phyloP scores from a whole-genome alignment of 2,329 filamentous ascomycete genomes.

The Stromatinia cepivora region DNA sequence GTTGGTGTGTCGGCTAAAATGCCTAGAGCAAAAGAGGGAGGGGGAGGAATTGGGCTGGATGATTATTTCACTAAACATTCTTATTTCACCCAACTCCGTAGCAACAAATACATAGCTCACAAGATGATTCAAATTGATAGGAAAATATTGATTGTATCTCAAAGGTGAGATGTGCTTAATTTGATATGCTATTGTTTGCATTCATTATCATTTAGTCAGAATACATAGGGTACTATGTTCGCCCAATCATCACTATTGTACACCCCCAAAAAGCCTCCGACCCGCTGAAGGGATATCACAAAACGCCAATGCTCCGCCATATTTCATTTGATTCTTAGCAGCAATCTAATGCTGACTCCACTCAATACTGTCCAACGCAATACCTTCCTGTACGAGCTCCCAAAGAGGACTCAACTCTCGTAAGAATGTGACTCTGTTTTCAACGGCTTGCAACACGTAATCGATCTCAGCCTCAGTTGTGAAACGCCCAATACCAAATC shows the following conservation, averaged over 20 bases:
- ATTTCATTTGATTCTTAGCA: slow-evolving; percentile 17
- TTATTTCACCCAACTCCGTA: too few relatives aligned
- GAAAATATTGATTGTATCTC: not conserved
- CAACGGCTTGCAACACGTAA: slow-evolving; percentile 93
- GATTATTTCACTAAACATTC: too few relatives aligned
- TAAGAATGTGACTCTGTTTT: slow-evolving; percentile 86
- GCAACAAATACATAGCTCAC: not conserved
- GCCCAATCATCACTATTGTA: slow-evolving; percentile 17
- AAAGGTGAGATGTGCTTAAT: slow-evolving; percentile 4
- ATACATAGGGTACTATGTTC: slow-evolving; percentile 11
- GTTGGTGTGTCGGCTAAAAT: not conserved
- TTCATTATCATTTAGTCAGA: slow-evolving; percentile 18
- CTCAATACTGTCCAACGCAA: slow-evolving; percentile 93
- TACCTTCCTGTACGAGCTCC: slow-evolving; percentile 96
- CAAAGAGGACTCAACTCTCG: slow-evolving; percentile 93
- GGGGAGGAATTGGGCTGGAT: not conserved
- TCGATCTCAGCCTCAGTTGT: slow-evolving; percentile 95
- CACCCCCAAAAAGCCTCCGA: slow-evolving; percentile 12
- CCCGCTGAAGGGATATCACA: slow-evolving; percentile 11
- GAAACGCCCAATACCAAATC: slow-evolving; percentile 96
- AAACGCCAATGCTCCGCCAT: slow-evolving; percentile 16
- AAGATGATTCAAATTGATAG: not conserved
- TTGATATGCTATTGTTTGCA: slow-evolving; percentile 17
- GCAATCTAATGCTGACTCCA: slow-evolving; percentile 86
- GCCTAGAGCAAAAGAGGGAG: not conserved